These are phyloP conservation scores for Claviceps sp. DNA, from an alignment of 2,329 filamentous ascomycete species.

Conservation along the genomic window DNA sequence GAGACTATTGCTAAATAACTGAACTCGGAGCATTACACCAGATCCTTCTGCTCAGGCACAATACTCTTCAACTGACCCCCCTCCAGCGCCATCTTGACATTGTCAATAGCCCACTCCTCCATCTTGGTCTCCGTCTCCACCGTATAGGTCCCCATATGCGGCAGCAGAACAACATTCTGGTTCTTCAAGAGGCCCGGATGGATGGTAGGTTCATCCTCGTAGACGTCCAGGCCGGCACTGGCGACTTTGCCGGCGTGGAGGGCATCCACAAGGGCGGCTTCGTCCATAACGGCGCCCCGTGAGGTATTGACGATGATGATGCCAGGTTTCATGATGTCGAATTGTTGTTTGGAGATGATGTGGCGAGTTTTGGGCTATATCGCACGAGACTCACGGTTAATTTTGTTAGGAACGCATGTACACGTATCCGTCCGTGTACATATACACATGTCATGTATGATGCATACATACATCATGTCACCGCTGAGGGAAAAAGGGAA, in stretches of 20 bases:
- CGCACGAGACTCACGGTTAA: background rate
- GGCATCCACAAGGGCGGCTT: constrained; percentile 63
- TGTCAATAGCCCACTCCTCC: constrained; percentile 64
- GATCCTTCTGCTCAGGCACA: constrained; percentile 53
- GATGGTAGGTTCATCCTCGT: constrained; percentile 65
- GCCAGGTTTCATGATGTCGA: constrained; percentile 64
- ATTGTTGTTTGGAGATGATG: constrained; percentile 58
- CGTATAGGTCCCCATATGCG: constrained; percentile 80
- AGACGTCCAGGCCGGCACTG: constrained; percentile 67
- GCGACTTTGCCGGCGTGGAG: constrained; percentile 56
- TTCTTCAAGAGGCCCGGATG: constrained; percentile 61
- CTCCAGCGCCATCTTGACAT: constrained; percentile 50
- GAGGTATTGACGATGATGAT: constrained; percentile 73
- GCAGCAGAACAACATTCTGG: constrained; percentile 58
- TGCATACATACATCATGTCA: no score
- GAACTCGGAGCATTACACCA: constrained; percentile 9
- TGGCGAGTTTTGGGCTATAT: constrained; percentile 51
- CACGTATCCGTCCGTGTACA: no score
- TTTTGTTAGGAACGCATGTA: background rate
- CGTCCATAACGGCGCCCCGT: constrained; percentile 70
- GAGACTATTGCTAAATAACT: no score
- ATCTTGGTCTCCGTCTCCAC: constrained; percentile 51
- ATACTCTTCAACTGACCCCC: constrained; percentile 50
- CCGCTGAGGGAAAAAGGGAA: no score
- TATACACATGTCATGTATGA: no score